Evolutionary conservation across 345 rosid genomes (phyloP).

Genomic region (Populus ilicifolia): DNA sequence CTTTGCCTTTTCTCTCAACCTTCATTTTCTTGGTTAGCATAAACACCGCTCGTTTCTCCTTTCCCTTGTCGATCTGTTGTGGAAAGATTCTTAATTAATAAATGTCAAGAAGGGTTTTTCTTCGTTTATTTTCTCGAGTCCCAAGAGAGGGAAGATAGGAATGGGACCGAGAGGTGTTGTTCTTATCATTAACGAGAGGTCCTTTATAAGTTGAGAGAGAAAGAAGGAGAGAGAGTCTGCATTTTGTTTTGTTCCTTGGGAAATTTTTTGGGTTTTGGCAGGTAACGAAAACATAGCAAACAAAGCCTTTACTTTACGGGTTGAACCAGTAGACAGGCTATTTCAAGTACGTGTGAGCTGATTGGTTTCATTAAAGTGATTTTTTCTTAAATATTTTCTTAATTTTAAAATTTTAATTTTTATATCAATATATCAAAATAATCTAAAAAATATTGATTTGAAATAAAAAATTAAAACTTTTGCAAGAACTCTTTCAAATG

Average conservation of each 20-base stretch:
- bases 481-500: too few species aligned
- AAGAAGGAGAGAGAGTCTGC: neutral
- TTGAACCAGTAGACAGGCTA: neutral
- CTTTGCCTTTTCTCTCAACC: slow-evolving; percentile 18
- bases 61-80: neutral
- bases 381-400: too few species aligned
- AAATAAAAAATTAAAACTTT: too few species aligned
- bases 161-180: neutral
- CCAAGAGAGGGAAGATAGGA: neutral
- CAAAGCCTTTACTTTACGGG: slow-evolving; percentile 1
- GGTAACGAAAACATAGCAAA: neutral
- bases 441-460: too few species aligned
- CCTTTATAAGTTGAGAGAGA: neutral
- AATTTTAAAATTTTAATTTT: too few species aligned
- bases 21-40: slow-evolving; percentile 16
- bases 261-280: neutral
- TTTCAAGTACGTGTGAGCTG: neutral
- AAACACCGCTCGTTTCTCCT: neutral
- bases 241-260: neutral
- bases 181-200: neutral
- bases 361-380: too few species aligned
- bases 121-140: neutral
- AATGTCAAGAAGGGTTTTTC: neutral
- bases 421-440: too few species aligned
- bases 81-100: neutral